Percentiles rank a stretch among this genome's conserved stretches.
These are phyloP conservation scores for Amanita phalloides DNA, from an alignment of 768 basidiomycete species.

Conservation along the genomic window DNA sequence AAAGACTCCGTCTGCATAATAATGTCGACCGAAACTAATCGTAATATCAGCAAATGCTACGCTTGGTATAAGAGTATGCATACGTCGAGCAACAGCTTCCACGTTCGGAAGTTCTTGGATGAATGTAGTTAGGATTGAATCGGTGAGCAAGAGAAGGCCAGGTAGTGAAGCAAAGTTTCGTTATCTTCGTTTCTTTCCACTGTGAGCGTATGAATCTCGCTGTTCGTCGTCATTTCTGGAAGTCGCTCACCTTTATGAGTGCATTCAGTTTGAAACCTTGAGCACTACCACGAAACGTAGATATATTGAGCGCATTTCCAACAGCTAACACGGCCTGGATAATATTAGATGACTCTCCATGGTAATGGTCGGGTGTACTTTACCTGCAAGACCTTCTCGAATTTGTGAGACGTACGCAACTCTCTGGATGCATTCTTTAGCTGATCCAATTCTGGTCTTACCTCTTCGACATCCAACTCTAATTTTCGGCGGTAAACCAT, in stretches of 20 bases:
- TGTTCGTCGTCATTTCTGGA: neutral
- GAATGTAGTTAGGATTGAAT: conserved; percentile 58
- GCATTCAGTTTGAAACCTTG: conserved; percentile 79
- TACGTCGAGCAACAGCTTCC: conserved; percentile 77
- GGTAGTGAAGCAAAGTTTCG: conserved; percentile 82
- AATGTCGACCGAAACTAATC: conserved; percentile 63
- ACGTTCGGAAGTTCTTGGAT: conserved; percentile 73
- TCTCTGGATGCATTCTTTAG: conserved; percentile 63
- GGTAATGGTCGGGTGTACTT: conserved; percentile 7
- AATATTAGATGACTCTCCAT: neutral
- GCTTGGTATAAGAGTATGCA: conserved; percentile 11
- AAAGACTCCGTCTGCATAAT: conserved; percentile 46
- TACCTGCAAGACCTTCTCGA: conserved; percentile 66
- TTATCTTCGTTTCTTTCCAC: conserved; percentile 80
- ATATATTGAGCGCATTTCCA: conserved; percentile 77
- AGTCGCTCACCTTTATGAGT: conserved; percentile 55
- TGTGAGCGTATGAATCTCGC: conserved; percentile 18
- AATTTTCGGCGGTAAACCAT: conserved; percentile 81
- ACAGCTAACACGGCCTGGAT: conserved; percentile 58
- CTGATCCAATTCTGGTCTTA: conserved; percentile 70
- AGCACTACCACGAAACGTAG: conserved; percentile 77
- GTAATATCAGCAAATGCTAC: neutral
- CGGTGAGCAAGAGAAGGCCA: conserved; percentile 68
- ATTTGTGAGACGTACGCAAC: conserved; percentile 48
- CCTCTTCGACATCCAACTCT: conserved; percentile 75